Base-by-base conservation (phyloP, 1,139 yeast genomes). In the Taiozyma sp. region DNA sequence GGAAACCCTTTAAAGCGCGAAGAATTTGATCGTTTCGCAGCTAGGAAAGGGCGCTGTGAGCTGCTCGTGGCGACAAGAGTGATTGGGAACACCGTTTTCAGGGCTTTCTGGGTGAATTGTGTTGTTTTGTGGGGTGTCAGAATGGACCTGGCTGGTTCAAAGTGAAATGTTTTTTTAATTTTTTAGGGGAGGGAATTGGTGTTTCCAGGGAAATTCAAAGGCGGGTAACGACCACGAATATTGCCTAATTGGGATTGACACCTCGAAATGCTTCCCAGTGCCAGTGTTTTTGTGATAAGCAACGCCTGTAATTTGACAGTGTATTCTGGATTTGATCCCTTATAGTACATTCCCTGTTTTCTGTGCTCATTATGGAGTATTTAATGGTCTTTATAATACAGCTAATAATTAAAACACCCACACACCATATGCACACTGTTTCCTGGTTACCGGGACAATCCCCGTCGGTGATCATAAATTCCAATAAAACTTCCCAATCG, bases 81-180 rank as follows among this genome's bases (percentile, higher is more conserved):
- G 16, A 38, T 19, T 38, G 40, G 24, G 9, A 19, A 19, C 40
- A 19, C 24, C 13, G 24, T 5, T 32, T 32, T 5, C 16, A 14
- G 36, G 79, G 54, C 72, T 82, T 49, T 79, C 78, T 54, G 79
- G 82, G 87, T 80, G 83, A 65, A 79, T 87, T 41, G 72, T 45
- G 38, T 83, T 51, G 87, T 85, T 3, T 88, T 88, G 10, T 45
- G 27, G 16, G 22, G 47, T n/a, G 79, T 80, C 51, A 8, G 24
- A 10, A 19, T 12, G 22, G 3, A 23, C 16, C 24, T 38, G 24
- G 40, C 22, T 38, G 40, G 40, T 38, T 38, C 24, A 22, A 9
- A 19, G 22, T 16, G 40, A 38, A 16, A 38, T 38, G 22, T 16
- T 38, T 38, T 38, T 19, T 38, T 6, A 19, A 6, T 38, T 38